These are phyloP conservation scores for Dryas drummondii DNA, from an alignment of 306 rosid species.

Conservation along the genomic window DNA sequence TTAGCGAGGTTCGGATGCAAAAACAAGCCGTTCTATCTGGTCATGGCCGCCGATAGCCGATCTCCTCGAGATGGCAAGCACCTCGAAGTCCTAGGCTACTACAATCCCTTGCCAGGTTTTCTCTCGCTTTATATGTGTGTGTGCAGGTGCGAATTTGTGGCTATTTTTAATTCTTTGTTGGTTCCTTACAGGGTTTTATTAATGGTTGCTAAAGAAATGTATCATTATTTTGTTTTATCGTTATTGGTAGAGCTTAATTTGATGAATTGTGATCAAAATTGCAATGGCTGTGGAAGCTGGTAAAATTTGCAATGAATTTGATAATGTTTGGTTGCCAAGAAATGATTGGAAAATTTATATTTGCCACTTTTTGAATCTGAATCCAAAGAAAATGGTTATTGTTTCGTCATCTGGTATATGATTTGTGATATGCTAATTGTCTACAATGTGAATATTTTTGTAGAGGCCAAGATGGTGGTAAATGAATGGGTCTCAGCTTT, in stretches of 20 bases:
- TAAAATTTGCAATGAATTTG: neutral
- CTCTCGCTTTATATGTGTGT: neutral
- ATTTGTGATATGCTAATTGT: constrained; percentile 24
- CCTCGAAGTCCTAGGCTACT: constrained; percentile 85
- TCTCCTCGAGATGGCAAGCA: constrained; percentile 94
- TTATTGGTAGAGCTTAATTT: too few species aligned
- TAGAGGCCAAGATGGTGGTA: constrained; percentile 83
- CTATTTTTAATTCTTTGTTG: neutral
- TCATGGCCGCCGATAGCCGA: constrained; percentile 89
- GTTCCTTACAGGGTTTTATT: neutral
- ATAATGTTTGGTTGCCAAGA: neutral
- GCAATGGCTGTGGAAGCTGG: neutral
- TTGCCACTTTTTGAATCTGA: neutral
- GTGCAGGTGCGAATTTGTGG: neutral
- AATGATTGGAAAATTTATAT: neutral
- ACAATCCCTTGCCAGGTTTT: constrained; percentile 85
- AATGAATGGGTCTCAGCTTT: constrained; percentile 89
- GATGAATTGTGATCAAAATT: neutral
- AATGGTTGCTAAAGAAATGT: neutral
- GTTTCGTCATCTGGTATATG: neutral
- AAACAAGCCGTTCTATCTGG: constrained; percentile 86
- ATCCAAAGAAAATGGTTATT: constrained; percentile 3
- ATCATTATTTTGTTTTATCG: neutral
- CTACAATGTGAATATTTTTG: constrained; percentile 18
- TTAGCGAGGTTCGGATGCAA: constrained; percentile 79